Evolutionary conservation across 2,329 filamentous ascomycete species (phyloP), one percentile per base, ranked within the genome.

Genomic region (Grosmannia serpens): DNA sequence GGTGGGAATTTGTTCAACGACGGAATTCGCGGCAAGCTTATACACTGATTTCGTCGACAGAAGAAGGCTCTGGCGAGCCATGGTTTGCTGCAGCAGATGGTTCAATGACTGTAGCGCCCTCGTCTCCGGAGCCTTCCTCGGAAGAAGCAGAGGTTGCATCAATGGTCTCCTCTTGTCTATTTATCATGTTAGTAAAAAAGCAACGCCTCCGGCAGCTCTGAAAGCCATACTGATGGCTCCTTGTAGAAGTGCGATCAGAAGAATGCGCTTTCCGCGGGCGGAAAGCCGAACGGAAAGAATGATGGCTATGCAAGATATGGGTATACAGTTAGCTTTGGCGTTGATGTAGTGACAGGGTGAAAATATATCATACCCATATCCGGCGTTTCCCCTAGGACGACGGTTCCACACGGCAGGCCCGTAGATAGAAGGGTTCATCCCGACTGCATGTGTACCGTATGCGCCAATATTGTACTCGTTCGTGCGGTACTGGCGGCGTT

Each of bases 401-500:
- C 71, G 72, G 64, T 68, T 72, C 67, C 72, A 76, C 33, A 67
- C 65, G 13, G 68, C 63, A 56, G 73, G 70, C 50, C 69, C 71
- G 60, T 77, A 76, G 63, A 79, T 75, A 57, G 72, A 72, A 13
- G 78, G 76, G 57, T 73, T 77, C 66, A 84, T 74, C 20, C 82
- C 79, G 55, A 86, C 81, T 60, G 80, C 77, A 53, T 80, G 76
- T 60, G 82, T 84, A 61, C 84, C 84, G 65, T 86, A 86, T 50
- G 84, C 84, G 60, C 84, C 82, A 61, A 86, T 85, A 66, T 91
- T 91, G 74, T 97, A 97, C 76, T 97, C 94, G 59, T 94, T 94
- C 60, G 92, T 94, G 60, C 94, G 89, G 75, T 96, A 97, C 68
- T 95, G 90, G 61, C 94, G 91, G 59, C 91, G 89, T 70, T 96